phyloP scores from a whole-genome alignment of 495 filamentous ascomycete species.

The Penicillium parvum region DNA sequence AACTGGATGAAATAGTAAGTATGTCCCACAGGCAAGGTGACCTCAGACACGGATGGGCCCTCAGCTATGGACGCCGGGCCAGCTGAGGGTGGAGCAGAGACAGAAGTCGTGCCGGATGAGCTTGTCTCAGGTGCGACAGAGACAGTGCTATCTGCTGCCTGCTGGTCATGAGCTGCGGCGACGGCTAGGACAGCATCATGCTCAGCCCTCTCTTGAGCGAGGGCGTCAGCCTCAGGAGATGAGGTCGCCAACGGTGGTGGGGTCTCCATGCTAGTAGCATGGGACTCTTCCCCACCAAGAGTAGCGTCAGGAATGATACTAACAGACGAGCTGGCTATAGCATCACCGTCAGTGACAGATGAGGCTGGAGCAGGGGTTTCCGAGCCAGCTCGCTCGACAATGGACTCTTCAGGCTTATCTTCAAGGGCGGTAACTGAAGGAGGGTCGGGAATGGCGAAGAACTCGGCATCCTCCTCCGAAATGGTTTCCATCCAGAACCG shows the following conservation, averaged over 20 bases:
- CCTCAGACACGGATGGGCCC: slow-evolving; percentile 5
- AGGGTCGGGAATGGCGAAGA: slow-evolving; percentile 42
- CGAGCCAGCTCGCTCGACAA: slow-evolving; percentile 24
- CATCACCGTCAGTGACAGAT: slow-evolving; percentile 20
- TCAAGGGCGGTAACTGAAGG: slow-evolving; percentile 17
- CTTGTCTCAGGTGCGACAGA: slow-evolving; percentile 1
- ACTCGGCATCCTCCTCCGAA: slow-evolving; percentile 41
- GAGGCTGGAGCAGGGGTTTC: slow-evolving; percentile 20
- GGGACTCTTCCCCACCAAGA: background rate
- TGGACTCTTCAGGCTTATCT: slow-evolving; percentile 35
- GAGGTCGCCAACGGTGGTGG: slow-evolving; percentile 4
- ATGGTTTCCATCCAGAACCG: slow-evolving; percentile 45
- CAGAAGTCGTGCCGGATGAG: background rate
- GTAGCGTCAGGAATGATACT: slow-evolving; percentile 1
- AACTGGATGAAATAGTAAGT: slow-evolving; percentile 49
- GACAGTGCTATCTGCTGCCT: slow-evolving; percentile 11
- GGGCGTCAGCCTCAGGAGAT: slow-evolving; percentile 11
- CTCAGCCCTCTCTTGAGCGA: slow-evolving; percentile 11
- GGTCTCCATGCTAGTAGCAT: background rate
- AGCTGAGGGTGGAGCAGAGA: slow-evolving; percentile 4
- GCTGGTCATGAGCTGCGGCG: slow-evolving; percentile 20
- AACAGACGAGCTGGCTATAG: slow-evolving; percentile 33
- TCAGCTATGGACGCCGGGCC: background rate
- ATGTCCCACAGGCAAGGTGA: slow-evolving; percentile 31
- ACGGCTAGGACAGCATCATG: slow-evolving; percentile 24